These are phyloP conservation scores for Paulownia fortunei DNA, from an alignment of 257 asterid species.

Conservation along the genomic window DNA sequence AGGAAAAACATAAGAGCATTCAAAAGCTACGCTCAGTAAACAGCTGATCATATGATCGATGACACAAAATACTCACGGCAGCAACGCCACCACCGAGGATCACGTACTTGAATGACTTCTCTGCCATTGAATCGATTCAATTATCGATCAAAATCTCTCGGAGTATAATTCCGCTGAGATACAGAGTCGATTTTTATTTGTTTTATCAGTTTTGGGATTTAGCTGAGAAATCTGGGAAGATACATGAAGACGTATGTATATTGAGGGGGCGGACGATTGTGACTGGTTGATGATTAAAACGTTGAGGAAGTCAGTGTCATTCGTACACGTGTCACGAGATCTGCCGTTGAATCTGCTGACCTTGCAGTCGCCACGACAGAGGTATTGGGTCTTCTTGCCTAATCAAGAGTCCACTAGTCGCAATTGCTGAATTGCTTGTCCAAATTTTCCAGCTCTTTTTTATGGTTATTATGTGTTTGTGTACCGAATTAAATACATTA, in stretches of 20 bases:
- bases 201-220: constrained; percentile 14
- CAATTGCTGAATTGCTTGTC: constrained; percentile 4
- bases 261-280: constrained; percentile 3
- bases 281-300: constrained; percentile 28
- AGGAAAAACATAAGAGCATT: background rate
- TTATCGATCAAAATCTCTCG: background rate
- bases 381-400: background rate
- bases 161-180: background rate
- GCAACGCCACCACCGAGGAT: constrained; percentile 94
- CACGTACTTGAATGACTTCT: constrained; percentile 83
- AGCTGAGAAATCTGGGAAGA: constrained; percentile 35
- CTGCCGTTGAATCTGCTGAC: constrained; percentile 41
- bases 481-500: too few relatives aligned
- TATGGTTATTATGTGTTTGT: too few relatives aligned
- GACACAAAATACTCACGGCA: constrained; percentile 63
- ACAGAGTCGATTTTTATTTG: background rate
- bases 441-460: background rate
- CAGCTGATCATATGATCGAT: background rate
- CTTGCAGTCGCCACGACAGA: constrained; percentile 23
- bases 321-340: constrained; percentile 43
- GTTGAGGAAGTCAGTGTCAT: constrained; percentile 5
- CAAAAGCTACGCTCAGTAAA: background rate
- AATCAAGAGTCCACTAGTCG: background rate
- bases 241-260: background rate
- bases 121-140: constrained; percentile 58